A percentile compares a stretch with the other conserved stretches of the same genome.
Conservation (phyloP, 1,284 basidiomycete species). For the Exsudoporus floridanus region DNA sequence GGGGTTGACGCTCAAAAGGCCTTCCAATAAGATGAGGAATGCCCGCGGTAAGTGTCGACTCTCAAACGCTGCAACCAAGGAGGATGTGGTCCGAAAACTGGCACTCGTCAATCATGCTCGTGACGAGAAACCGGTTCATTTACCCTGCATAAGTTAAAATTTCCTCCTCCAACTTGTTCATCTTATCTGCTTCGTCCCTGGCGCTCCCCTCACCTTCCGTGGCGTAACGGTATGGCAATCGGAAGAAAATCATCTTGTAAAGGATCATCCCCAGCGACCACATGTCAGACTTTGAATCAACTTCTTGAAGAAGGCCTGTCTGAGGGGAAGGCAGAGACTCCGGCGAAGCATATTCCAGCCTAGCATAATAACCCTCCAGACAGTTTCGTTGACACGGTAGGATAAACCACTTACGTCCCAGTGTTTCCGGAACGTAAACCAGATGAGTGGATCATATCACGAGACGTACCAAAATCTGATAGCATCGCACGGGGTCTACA, state of each 20-base stretch:
- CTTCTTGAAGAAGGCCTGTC: conserved; percentile 65
- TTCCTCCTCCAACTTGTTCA: conserved; percentile 68
- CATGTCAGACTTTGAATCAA: conserved; percentile 88
- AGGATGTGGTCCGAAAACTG: conserved; percentile 61
- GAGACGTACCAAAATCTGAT: conserved; percentile 92
- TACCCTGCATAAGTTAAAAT: conserved; percentile 77
- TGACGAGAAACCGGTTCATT: conserved; percentile 12
- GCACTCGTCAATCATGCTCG: conserved; percentile 6
- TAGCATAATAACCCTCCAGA: conserved; percentile 30
- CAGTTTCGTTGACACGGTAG: not conserved
- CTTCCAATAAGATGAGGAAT: conserved; percentile 70
- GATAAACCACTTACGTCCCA: conserved; percentile 72
- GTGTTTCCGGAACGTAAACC: conserved; percentile 83
- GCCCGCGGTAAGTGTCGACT: conserved; percentile 67
- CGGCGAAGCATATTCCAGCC: conserved; percentile 80
- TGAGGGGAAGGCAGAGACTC: conserved; percentile 76
- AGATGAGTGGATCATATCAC: conserved; percentile 77
- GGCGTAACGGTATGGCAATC: conserved; percentile 73
- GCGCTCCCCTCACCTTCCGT: conserved; percentile 49
- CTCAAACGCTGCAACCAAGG: conserved; percentile 56
- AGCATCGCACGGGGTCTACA: conserved; percentile 80
- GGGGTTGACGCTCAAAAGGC: conserved; percentile 63
- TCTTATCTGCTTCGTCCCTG: conserved; percentile 54
- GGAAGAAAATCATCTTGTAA: conserved; percentile 88
- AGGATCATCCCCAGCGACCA: conserved; percentile 91